Percentiles rank a stretch among this genome's conserved stretches.
phyloP scores from a whole-genome alignment of 2,329 filamentous ascomycete genomes.

The Phyllosticta citriasiana region DNA sequence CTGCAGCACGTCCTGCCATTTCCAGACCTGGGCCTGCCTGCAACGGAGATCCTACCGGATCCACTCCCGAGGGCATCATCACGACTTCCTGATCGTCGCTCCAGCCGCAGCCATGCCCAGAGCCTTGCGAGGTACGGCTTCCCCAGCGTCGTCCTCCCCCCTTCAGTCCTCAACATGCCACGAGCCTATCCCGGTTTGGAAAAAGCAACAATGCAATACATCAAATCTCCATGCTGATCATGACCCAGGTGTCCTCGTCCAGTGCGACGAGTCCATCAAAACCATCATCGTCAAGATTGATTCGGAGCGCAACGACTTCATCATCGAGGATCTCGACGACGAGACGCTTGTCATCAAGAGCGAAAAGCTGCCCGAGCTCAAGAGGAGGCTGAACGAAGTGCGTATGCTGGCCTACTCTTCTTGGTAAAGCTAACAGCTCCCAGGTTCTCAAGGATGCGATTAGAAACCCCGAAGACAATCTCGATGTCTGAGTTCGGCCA shows the following conservation, averaged over 20 bases:
- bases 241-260: slow-evolving; percentile 56
- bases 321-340: slow-evolving; percentile 73
- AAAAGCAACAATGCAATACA: not conserved
- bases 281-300: slow-evolving; percentile 74
- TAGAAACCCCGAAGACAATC: slow-evolving; percentile 23
- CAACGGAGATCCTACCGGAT: not conserved
- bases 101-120: slow-evolving; percentile 40
- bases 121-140: slow-evolving; percentile 44
- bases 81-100: not conserved
- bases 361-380: slow-evolving; percentile 58
- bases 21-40: not conserved
- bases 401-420: slow-evolving; percentile 7
- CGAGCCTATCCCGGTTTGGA: not conserved
- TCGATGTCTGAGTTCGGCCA: slow-evolving; percentile 18
- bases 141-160: not conserved
- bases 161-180: not conserved
- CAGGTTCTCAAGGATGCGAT: slow-evolving; percentile 29
- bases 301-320: slow-evolving; percentile 56
- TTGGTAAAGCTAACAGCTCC: not conserved
- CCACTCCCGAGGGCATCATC: not conserved
- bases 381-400: slow-evolving; percentile 59
- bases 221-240: not conserved
- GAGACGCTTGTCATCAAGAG: slow-evolving; percentile 66
- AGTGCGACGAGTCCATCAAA: slow-evolving; percentile 81
- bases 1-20: not conserved